Percentiles rank a stretch among this genome's conserved stretches.
phyloP scores from a whole-genome alignment of 2,329 filamentous ascomycete genomes.

The Colletotrichum liriopes region DNA sequence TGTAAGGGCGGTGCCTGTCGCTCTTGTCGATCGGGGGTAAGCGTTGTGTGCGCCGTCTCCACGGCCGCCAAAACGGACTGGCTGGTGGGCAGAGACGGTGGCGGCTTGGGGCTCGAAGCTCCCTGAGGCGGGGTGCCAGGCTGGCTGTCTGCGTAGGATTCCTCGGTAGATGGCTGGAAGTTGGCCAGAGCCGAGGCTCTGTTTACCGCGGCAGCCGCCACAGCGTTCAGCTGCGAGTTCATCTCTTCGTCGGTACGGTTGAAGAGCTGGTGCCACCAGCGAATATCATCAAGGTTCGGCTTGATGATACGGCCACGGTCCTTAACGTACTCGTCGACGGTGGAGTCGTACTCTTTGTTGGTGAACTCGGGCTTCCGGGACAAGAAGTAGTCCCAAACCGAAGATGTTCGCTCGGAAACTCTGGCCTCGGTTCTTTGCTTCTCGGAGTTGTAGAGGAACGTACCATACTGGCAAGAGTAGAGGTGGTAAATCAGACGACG shows the following conservation, averaged over 20 bases:
- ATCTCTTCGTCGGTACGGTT: constrained; percentile 91
- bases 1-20: constrained; percentile 52
- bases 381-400: constrained; percentile 97
- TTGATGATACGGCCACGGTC: constrained; percentile 89
- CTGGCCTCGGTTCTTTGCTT: constrained; percentile 83
- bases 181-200: constrained; percentile 49
- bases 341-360: constrained; percentile 83
- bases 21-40: constrained; percentile 59
- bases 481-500: constrained; percentile 92
- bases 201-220: constrained; percentile 64
- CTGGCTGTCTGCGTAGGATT: constrained; percentile 46
- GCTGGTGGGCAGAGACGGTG: constrained; percentile 54
- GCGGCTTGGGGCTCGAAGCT: constrained; percentile 55
- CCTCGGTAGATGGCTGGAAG: constrained; percentile 43
- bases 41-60: constrained; percentile 70
- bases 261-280: constrained; percentile 95
- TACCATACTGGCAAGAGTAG: constrained; percentile 96
- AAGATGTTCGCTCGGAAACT: constrained; percentile 81
- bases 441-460: constrained; percentile 95
- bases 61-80: constrained; percentile 72
- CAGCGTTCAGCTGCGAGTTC: constrained; percentile 79
- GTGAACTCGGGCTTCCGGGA: constrained; percentile 84
- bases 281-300: constrained; percentile 81
- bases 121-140: constrained; percentile 46
- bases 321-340: constrained; percentile 83